Evolutionary conservation across 805 yeast genomes (phyloP).

Genomic region (Myxozyma geophila): DNA sequence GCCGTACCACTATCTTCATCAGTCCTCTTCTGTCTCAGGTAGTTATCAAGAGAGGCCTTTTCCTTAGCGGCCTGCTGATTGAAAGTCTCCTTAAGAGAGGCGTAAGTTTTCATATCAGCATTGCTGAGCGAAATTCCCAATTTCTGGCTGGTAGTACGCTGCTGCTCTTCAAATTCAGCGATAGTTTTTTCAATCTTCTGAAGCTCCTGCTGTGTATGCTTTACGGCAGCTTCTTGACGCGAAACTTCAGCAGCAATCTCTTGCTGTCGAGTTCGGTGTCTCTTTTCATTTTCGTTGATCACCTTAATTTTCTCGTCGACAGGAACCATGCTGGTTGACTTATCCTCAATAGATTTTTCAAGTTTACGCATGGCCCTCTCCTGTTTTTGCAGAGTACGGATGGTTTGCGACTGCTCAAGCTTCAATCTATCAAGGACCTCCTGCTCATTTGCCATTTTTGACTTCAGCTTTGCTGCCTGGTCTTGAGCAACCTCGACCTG

Average conservation of each 20-base stretch:
- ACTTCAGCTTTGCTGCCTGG: conserved; percentile 11
- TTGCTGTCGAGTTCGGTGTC: conserved; percentile 51
- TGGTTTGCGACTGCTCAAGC: conserved; percentile 35
- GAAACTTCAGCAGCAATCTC: conserved; percentile 58
- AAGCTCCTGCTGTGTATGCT: conserved; percentile 54
- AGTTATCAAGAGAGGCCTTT: conserved; percentile 36
- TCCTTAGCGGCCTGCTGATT: conserved; percentile 38
- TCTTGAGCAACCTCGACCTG: conserved; percentile 34
- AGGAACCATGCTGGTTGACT: conserved; percentile 62
- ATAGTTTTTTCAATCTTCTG: conserved; percentile 51
- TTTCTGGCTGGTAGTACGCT: conserved; percentile 44
- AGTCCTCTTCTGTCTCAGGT: conserved; percentile 38
- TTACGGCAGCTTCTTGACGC: conserved; percentile 54
- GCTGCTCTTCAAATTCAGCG: conserved; percentile 47
- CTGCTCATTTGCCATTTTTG: conserved; percentile 23
- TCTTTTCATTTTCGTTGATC: conserved; percentile 51
- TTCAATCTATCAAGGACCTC: conserved; percentile 13
- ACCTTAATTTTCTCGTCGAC: conserved; percentile 60
- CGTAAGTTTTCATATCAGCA: conserved; percentile 63
- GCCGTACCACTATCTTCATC: conserved; percentile 37
- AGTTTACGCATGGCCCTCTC: conserved; percentile 47
- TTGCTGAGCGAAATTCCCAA: conserved; percentile 50
- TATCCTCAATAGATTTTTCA: conserved; percentile 49
- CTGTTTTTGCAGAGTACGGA: conserved; percentile 41
- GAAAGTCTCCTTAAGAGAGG: conserved; percentile 59